Evolutionary conservation across 495 filamentous ascomycete genomes (phyloP).

Genomic region (Aspergillus egyptiacus): DNA sequence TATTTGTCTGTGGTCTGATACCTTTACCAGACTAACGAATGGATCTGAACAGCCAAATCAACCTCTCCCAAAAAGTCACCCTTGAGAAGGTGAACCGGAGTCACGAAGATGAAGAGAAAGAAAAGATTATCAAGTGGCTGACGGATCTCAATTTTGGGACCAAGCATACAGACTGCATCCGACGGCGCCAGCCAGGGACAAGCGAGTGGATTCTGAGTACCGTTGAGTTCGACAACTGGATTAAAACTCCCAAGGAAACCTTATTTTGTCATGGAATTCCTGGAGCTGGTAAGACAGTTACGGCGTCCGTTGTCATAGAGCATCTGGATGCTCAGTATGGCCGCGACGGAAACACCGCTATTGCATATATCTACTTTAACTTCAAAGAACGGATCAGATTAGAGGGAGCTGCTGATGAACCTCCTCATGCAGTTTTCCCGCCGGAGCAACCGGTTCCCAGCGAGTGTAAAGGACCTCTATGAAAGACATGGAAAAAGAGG

Average conservation of each 20-base stretch:
- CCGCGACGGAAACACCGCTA: constrained; percentile 2
- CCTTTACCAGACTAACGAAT: not conserved
- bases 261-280: constrained; percentile 43
- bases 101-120: too few relatives aligned
- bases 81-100: not conserved
- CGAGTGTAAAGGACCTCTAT: not conserved
- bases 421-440: not conserved
- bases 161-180: not conserved
- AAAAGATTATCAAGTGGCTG: not conserved
- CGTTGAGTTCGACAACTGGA: not conserved
- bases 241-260: constrained; percentile 4
- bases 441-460: not conserved
- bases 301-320: constrained; percentile 31
- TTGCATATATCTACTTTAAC: constrained; percentile 38
- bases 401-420: not conserved
- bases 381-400: constrained; percentile 10
- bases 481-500: not conserved
- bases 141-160: not conserved
- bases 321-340: constrained; percentile 16
- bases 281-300: constrained; percentile 39
- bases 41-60: not conserved
- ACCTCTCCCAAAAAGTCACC: not conserved
- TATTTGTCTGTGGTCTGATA: not conserved
- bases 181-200: not conserved
- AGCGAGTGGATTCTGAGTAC: not conserved